Evolutionary conservation across 2,329 filamentous ascomycete genomes (phyloP).

Genomic region (Akanthomyces muscarius): DNA sequence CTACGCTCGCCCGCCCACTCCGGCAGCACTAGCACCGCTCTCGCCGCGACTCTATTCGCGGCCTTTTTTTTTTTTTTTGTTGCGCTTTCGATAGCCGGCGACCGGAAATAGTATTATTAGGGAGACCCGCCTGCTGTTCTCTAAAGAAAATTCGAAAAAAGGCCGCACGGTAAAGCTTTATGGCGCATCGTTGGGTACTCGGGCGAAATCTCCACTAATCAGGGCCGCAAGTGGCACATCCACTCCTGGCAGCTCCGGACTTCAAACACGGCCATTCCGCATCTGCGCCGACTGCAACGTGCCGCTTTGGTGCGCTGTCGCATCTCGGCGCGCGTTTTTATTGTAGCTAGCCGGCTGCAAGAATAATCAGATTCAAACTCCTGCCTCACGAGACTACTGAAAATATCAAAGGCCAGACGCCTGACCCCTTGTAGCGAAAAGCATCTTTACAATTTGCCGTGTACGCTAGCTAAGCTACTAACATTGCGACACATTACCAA

Average conservation of each 20-base stretch:
- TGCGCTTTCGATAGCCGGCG: not conserved
- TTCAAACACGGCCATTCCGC: constrained; percentile 12
- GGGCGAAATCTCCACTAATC: constrained; percentile 4
- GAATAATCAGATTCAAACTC: no score
- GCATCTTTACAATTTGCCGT: no score
- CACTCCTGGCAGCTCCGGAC: constrained; percentile 13
- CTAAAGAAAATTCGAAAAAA: not conserved
- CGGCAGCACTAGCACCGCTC: no score
- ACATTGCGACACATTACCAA: no score
- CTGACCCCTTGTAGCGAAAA: not conserved
- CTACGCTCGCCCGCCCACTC: not conserved
- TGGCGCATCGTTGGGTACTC: no score
- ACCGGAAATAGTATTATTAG: not conserved
- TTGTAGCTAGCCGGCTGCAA: not conserved
- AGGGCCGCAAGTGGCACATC: not conserved
- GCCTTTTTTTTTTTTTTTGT: no score
- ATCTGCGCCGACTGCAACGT: not conserved
- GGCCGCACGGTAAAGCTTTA: not conserved
- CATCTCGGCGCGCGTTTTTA: not conserved
- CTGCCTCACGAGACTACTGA: no score
- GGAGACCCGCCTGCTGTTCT: not conserved
- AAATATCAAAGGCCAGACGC: no score
- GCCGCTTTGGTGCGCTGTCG: not conserved
- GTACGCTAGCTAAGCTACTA: no score
- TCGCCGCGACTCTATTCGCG: no score